These are phyloP conservation scores for Larix kaempferi DNA, from an alignment of 75 land plant genomes.

Conservation along the genomic window DNA sequence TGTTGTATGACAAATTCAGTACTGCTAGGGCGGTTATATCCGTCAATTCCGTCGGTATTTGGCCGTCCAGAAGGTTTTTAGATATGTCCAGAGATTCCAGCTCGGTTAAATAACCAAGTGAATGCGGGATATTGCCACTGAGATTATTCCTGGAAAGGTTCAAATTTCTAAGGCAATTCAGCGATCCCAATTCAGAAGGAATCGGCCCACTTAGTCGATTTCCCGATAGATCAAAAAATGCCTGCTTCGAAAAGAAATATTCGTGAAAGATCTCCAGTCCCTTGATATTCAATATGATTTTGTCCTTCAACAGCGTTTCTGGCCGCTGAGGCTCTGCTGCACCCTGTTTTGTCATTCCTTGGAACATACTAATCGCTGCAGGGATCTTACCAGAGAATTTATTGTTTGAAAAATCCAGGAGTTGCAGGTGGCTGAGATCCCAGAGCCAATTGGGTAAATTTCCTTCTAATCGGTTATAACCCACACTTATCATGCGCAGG, in stretches of 20 bases:
- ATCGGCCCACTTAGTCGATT: conserved; percentile 7
- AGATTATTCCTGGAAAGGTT: conserved; percentile 8
- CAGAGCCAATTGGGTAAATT: conserved; percentile 32
- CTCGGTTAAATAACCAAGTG: background rate
- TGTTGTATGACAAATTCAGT: conserved; percentile 12
- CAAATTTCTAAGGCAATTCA: background rate
- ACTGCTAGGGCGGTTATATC: background rate
- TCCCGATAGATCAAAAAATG: background rate
- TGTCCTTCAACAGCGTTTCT: too few relatives aligned
- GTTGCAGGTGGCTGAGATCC: conserved; percentile 29
- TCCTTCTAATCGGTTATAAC: conserved; percentile 34
- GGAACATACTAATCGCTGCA: conserved; percentile 14
- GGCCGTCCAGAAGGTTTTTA: conserved; percentile 11
- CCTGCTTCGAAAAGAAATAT: too few relatives aligned
- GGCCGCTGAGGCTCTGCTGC: too few relatives aligned
- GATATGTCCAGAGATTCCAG: conserved; percentile 7
- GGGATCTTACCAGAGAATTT: conserved; percentile 49
- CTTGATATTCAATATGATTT: too few relatives aligned
- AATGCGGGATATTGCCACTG: background rate
- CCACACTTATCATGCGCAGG: conserved; percentile 40
- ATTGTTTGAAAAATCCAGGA: conserved; percentile 76
- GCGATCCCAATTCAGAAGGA: conserved; percentile 3
- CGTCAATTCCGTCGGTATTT: background rate
- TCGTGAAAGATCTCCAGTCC: too few relatives aligned
- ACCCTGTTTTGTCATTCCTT: background rate